Base-by-base conservation (phyloP, 345 rosid genomes). In the Isatis tinctoria region DNA sequence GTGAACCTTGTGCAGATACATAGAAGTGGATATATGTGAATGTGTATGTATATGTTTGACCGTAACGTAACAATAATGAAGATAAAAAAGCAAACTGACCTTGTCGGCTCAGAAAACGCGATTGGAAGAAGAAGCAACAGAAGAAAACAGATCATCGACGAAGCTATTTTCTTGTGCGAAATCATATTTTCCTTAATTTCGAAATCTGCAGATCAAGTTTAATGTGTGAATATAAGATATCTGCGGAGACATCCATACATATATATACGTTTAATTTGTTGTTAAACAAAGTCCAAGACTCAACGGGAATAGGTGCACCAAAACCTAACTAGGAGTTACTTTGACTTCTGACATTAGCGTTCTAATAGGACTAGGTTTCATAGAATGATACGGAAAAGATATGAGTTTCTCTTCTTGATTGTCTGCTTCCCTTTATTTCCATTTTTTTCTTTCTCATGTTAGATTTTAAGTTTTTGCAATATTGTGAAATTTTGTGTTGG, bases 271-370 rank as follows among this genome's bases (percentile, higher is more conserved):
- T 53, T 18, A 17, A 8, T 61, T 53, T 53, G 16, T 51, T 26
- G 80, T 62, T 53, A 56, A 69, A 69, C 63, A 69, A 76, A 69
- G 52, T 69, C 80, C 61, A 58, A 67, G 72, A 67, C 65, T 75
- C 68, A 51, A 51, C 57, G 57, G 57, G 57, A 24, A 51, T 51
- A 51, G 57, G 57, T 51, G 57, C 57, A 51, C 57, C 57, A 51
- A 51, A 51, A 51, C 57, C 57, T 51, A 51, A 51, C 32, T 51
- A 51, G n/a, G 57, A 24, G 32, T 24, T 51, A 51, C 32, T 51
- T 52, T 52, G 79, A 75, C 79, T 68, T 75, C 11, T 24, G 37
- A 45, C 16, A 56, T 41, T 56, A 65, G 66, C 44, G 12, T 57
- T 65, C 52, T 65, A 65, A 45, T 74, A 65, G 1, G 66, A 74